Evolutionary conservation across 1,139 yeast genomes (phyloP).

Genomic region (Saccharomyces hybrid): DNA sequence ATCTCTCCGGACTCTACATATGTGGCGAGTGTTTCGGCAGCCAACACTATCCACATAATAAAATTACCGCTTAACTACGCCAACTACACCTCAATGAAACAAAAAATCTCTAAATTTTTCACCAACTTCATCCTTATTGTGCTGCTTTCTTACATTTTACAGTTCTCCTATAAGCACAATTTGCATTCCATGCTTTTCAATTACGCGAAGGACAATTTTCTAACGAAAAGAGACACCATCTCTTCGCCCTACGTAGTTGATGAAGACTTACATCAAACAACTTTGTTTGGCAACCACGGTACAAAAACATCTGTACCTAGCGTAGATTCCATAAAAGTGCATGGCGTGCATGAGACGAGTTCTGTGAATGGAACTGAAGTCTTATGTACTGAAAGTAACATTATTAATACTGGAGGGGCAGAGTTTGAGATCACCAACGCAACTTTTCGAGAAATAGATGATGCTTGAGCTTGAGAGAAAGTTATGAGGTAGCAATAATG

Average conservation of each 20-base stretch:
- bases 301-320: neutral
- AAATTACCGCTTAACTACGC: conserved; percentile 49
- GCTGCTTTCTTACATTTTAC: conserved; percentile 34
- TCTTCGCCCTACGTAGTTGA: conserved; percentile 23
- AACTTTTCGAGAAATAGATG: neutral
- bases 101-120: conserved; percentile 38
- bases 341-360: neutral
- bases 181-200: conserved; percentile 29
- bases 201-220: conserved; percentile 11
- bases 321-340: neutral
- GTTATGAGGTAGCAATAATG: neutral
- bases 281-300: conserved; percentile 12
- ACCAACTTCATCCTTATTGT: conserved; percentile 41
- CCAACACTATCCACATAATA: conserved; percentile 62
- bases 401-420: neutral
- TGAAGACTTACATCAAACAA: conserved; percentile 18
- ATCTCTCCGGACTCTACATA: conserved; percentile 66
- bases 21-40: conserved; percentile 76
- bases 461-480: neutral
- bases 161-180: conserved; percentile 36
- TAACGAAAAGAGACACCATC: conserved; percentile 30
- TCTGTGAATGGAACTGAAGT: neutral
- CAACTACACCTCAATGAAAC: conserved; percentile 36
- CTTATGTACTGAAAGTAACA: neutral
- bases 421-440: neutral